phyloP scores from a whole-genome alignment of 306 rosid genomes.

The Prunus persica region Prunus_persica_NCBIv2 NC_034011.1:19366001-19366500 shows the following conservation, averaged over 20 bases:
- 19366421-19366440: not conserved
- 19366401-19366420: slow-evolving; percentile 89
- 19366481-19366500: not conserved
- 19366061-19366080: not conserved
- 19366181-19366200: slow-evolving; percentile 65
- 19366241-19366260: slow-evolving; percentile 70
- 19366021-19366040: slow-evolving; percentile 52
- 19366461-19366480: slow-evolving; percentile 4
- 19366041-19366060: not conserved
- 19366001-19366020: slow-evolving; percentile 51
- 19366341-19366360: slow-evolving; percentile 95
- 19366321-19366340: slow-evolving; percentile 81
- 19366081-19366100: not conserved
- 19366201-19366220: slow-evolving; percentile 75
- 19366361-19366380: slow-evolving; percentile 78
- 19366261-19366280: slow-evolving; percentile 88
- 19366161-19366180: slow-evolving; percentile 75
- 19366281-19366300: slow-evolving; percentile 78
- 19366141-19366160: slow-evolving; percentile 41
- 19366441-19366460: not conserved
- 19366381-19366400: slow-evolving; percentile 84
- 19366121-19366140: slow-evolving; percentile 78
- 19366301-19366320: slow-evolving; percentile 88
- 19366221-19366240: slow-evolving; percentile 74
- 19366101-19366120: slow-evolving; percentile 4